Conservation (phyloP, 495 filamentous ascomycete species). For the Aspergillus nanangensis region DNA sequence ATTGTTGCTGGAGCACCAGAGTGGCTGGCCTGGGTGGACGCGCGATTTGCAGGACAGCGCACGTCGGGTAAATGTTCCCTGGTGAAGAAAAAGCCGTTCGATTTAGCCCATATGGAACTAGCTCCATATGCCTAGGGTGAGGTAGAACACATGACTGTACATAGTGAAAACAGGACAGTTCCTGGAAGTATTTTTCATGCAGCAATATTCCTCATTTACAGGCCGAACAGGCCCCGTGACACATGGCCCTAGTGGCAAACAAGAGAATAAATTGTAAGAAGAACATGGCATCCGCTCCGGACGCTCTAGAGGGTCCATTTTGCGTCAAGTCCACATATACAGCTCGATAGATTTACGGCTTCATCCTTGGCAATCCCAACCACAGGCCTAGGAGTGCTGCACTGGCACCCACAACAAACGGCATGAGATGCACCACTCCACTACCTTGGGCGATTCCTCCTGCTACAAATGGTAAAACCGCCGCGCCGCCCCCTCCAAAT, state of each 20-base stretch:
- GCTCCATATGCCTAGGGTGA: too few species aligned
- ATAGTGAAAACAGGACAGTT: too few species aligned
- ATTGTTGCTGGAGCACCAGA: neutral
- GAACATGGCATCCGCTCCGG: too few species aligned
- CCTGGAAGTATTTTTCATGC: too few species aligned
- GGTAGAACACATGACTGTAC: too few species aligned
- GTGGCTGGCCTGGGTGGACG: neutral
- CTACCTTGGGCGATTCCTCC: constrained; percentile 67
- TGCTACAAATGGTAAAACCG: constrained; percentile 68
- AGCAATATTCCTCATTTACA: too few species aligned
- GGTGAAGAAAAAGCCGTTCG: neutral
- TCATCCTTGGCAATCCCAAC: neutral
- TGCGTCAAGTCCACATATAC: too few species aligned
- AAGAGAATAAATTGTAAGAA: too few species aligned
- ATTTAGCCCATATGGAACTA: neutral
- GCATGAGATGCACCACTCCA: constrained; percentile 66
- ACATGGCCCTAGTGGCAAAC: too few species aligned
- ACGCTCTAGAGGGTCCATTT: too few species aligned
- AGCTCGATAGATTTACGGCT: neutral
- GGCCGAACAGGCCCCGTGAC: too few species aligned
- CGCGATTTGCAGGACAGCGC: neutral
- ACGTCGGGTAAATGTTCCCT: neutral
- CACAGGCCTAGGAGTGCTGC: neutral
- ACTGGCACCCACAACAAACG: constrained; percentile 52
- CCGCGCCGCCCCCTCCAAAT: constrained; percentile 66